A percentile compares a stretch with the other conserved stretches of the same genome.
phyloP scores from a whole-genome alignment of 805 yeast genomes.

The Wickerhamomyces chaumierensis region DNA sequence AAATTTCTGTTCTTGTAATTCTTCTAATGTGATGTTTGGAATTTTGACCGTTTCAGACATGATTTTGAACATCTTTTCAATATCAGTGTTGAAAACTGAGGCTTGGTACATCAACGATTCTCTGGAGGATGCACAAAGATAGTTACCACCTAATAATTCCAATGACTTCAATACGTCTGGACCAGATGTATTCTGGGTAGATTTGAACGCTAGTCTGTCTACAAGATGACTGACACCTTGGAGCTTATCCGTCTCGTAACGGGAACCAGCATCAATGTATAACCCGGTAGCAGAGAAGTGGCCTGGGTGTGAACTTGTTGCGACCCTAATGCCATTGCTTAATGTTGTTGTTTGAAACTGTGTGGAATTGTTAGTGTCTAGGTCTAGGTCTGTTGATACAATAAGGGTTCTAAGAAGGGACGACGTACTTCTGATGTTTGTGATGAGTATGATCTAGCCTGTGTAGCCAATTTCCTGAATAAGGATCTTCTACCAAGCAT shows the following conservation, averaged over 20 bases:
- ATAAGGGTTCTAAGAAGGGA: too few relatives aligned
- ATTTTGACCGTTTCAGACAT: constrained; percentile 67
- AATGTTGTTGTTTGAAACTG: constrained; percentile 29
- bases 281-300: constrained; percentile 88
- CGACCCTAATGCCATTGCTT: constrained; percentile 69
- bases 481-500: constrained; percentile 8
- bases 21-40: constrained; percentile 60
- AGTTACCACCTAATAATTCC: constrained; percentile 83
- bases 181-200: constrained; percentile 48
- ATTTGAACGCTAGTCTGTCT: constrained; percentile 79
- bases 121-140: constrained; percentile 84
- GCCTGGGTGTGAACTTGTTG: constrained; percentile 78
- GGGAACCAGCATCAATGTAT: constrained; percentile 82
- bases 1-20: constrained; percentile 58
- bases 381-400: too few relatives aligned
- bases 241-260: constrained; percentile 53
- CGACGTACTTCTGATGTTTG: constrained; percentile 7
- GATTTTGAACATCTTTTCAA: constrained; percentile 65
- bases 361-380: constrained; percentile 5
- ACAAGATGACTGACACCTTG: constrained; percentile 75
- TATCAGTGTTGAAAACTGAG: constrained; percentile 80
- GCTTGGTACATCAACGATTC: constrained; percentile 93
- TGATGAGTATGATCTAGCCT: constrained; percentile 13
- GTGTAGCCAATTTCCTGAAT: background rate
- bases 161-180: constrained; percentile 63